Evolutionary conservation across 345 rosid species (phyloP).

Genomic region (Gossypium mustelinum): DNA sequence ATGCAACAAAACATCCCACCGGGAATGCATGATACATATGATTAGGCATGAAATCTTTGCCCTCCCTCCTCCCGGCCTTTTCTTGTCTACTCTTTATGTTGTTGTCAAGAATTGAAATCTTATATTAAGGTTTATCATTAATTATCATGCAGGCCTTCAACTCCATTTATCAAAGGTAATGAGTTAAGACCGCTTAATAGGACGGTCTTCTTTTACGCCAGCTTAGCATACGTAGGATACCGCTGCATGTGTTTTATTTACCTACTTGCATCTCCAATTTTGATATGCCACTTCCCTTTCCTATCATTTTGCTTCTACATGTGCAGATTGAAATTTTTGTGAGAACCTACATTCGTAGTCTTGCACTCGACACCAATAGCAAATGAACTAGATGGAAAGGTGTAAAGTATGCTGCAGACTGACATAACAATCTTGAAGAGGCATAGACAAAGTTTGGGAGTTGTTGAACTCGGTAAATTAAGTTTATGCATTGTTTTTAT

Average conservation of each 20-base stretch:
- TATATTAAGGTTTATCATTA: not conserved
- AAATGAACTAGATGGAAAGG: not conserved
- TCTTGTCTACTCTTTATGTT: not conserved
- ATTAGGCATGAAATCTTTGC: not conserved
- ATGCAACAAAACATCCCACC: not conserved
- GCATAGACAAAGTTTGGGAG: not conserved
- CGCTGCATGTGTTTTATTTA: not conserved
- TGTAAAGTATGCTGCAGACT: not conserved
- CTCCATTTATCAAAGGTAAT: not conserved
- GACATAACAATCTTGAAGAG: slow-evolving; percentile 1
- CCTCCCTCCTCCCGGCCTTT: not conserved
- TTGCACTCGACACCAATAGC: not conserved
- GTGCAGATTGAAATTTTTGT: slow-evolving; percentile 4
- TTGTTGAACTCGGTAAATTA: not conserved
- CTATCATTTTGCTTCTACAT: not conserved
- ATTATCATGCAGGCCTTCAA: not conserved
- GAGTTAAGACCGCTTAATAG: not conserved
- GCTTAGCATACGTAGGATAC: not conserved
- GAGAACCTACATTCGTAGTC: not conserved
- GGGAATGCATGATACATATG: not conserved
- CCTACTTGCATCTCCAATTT: not conserved
- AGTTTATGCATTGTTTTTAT: not conserved
- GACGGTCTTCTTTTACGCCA: not conserved
- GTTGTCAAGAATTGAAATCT: not conserved
- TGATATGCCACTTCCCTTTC: not conserved